Conservation (phyloP, 306 rosid genomes). For the Pterocarpus santalinus region DNA sequence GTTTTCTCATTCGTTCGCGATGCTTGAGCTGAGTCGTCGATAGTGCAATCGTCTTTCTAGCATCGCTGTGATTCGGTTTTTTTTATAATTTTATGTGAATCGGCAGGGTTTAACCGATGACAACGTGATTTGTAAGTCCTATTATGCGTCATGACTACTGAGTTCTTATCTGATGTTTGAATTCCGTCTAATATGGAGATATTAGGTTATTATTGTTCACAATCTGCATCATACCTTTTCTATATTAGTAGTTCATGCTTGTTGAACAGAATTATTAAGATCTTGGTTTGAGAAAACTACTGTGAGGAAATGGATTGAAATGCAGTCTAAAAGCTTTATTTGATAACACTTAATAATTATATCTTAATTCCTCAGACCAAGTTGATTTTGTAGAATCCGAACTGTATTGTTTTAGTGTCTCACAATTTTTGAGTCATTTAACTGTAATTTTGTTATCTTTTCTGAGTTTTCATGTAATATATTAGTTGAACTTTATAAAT, state of each 20-base stretch:
- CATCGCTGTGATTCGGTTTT: background rate
- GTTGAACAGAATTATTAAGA: background rate
- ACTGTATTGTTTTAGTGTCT: conserved; percentile 18
- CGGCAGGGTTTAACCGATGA: background rate
- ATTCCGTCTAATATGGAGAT: background rate
- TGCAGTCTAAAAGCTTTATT: background rate
- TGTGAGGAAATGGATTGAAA: background rate
- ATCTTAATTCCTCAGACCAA: conserved; percentile 3
- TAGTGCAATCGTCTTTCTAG: background rate
- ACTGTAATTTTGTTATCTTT: conserved; percentile 22
- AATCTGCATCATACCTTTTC: background rate
- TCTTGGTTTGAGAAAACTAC: conserved; percentile 16
- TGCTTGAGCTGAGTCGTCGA: conserved; percentile 1
- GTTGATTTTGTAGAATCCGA: background rate
- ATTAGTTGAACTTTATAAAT: too few relatives aligned
- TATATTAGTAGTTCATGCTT: background rate
- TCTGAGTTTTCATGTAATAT: conserved; percentile 16
- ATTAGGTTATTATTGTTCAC: background rate
- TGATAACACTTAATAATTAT: background rate
- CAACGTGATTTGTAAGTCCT: conserved; percentile 18
- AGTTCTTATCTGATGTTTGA: conserved; percentile 27
- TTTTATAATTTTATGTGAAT: conserved; percentile 1
- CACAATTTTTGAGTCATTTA: background rate
- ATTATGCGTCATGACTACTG: background rate
- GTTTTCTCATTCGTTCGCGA: background rate